Percentiles rank a stretch among this genome's conserved stretches.
Evolutionary conservation across 345 rosid genomes (phyloP).

Genomic region (Lumnitzera racemosa): DNA sequence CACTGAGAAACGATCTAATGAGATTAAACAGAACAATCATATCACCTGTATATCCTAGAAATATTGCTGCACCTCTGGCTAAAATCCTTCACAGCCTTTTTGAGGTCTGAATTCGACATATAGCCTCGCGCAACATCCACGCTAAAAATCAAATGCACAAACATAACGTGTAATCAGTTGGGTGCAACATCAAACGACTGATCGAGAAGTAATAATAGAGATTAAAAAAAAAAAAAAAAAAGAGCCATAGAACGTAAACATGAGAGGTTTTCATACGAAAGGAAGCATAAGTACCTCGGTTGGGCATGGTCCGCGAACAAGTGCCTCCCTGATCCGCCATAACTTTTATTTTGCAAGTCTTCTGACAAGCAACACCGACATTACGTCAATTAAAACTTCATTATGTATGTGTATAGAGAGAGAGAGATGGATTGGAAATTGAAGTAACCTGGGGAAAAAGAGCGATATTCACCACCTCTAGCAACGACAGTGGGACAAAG

Average conservation of each 20-base stretch:
- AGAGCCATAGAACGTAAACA: neutral
- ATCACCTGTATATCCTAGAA: constrained; percentile 84
- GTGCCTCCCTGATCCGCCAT: constrained; percentile 26
- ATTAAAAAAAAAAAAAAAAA: neutral
- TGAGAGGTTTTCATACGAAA: neutral
- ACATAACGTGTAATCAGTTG: neutral
- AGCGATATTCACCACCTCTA: constrained; percentile 33
- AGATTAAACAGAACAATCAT: constrained; percentile 3
- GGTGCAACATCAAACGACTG: neutral
- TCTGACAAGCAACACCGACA: neutral
- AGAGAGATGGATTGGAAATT: neutral
- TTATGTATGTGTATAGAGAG: neutral
- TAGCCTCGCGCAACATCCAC: constrained; percentile 54
- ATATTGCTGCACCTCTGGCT: constrained; percentile 63
- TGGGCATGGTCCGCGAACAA: constrained; percentile 30
- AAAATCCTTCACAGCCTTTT: constrained; percentile 67
- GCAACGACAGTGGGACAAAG: constrained; percentile 20
- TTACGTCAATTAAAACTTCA: neutral
- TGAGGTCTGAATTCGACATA: constrained; percentile 70
- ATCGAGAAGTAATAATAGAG: neutral
- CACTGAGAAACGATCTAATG: neutral
- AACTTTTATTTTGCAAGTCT: constrained; percentile 26
- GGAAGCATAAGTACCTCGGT: constrained; percentile 29
- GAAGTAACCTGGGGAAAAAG: constrained; percentile 29
- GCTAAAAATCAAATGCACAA: constrained; percentile 21